A percentile compares a stretch with the other conserved stretches of the same genome.
Conservation (phyloP, 371 early-diverging fungal species). For the Phascolomyces articulosus region DNA sequence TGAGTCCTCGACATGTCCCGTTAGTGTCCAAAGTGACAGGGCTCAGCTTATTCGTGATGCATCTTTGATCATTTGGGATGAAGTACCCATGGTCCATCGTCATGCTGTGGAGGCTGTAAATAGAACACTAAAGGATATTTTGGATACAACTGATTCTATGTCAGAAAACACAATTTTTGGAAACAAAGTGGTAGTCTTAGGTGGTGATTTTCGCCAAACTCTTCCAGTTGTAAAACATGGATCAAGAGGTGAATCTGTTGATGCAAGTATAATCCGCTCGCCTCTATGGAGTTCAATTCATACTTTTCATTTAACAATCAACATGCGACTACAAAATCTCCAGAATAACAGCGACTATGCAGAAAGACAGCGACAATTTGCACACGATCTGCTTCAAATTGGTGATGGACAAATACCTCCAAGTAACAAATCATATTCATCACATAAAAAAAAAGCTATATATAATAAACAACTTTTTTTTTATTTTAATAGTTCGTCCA, state of each 20-base stretch:
- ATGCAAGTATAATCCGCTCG: constrained; percentile 5
- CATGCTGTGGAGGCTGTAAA: constrained; percentile 27
- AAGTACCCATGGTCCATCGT: constrained; percentile 11
- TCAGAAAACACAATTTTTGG: constrained; percentile 24
- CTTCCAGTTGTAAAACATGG: constrained; percentile 8
- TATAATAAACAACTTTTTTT: neutral
- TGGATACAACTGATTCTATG: constrained; percentile 4
- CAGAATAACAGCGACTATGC: neutral
- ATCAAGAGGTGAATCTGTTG: neutral
- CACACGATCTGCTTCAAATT: neutral
- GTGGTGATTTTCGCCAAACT: constrained; percentile 12
- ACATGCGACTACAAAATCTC: constrained; percentile 18
- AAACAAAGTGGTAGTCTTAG: constrained; percentile 24
- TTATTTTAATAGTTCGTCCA: neutral
- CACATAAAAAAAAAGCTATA: neutral
- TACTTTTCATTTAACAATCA: constrained; percentile 6
- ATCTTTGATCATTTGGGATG: constrained; percentile 19
- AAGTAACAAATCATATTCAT: neutral
- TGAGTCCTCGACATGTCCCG: constrained; percentile 12
- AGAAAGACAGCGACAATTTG: neutral
- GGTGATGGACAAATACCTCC: neutral
- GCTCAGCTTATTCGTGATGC: constrained; percentile 5
- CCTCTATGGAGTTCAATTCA: neutral
- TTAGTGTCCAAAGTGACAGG: constrained; percentile 9
- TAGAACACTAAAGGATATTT: constrained; percentile 21